A percentile compares a stretch with the other conserved stretches of the same genome.
These are phyloP conservation scores for Fusarium cicatricum DNA, from an alignment of 2,329 filamentous ascomycete genomes.

Conservation along the genomic window DNA sequence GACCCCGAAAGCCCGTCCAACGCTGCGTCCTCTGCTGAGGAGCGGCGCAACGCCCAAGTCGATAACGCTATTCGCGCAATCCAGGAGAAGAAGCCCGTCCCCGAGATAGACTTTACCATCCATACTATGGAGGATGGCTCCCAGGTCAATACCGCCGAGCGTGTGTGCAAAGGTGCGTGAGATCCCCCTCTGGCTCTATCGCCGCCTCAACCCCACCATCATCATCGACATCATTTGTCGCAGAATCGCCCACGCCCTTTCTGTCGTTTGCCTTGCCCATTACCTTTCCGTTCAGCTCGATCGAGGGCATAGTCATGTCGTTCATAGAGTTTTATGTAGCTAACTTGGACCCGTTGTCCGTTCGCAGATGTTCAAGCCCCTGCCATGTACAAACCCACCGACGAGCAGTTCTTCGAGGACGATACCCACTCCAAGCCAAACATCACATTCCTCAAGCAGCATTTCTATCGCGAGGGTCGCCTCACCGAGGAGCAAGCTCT, in stretches of 20 bases:
- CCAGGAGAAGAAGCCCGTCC: constrained; percentile 91
- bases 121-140: constrained; percentile 98
- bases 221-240: constrained; percentile 25
- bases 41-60: constrained; percentile 68
- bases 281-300: neutral
- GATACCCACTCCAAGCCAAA: constrained; percentile 88
- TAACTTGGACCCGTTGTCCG: constrained; percentile 25
- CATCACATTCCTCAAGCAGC: constrained; percentile 94
- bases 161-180: constrained; percentile 93
- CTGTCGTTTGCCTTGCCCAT: neutral
- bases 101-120: constrained; percentile 98
- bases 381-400: constrained; percentile 88
- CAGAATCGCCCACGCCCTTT: constrained; percentile 14
- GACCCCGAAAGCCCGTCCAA: constrained; percentile 56
- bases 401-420: constrained; percentile 94
- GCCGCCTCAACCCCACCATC: constrained; percentile 34
- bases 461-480: constrained; percentile 97
- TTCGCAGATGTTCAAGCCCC: constrained; percentile 92
- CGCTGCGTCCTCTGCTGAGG: constrained; percentile 47
- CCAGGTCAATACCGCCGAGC: constrained; percentile 93
- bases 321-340: constrained; percentile 15
- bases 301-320: neutral
- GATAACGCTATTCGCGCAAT: constrained; percentile 94
- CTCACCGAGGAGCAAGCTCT: constrained; percentile 97
- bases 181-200: constrained; percentile 31